These are phyloP conservation scores for Paracoccidioides brasiliensis DNA, from an alignment of 2,329 filamentous ascomycete species.

Conservation along the genomic window DNA sequence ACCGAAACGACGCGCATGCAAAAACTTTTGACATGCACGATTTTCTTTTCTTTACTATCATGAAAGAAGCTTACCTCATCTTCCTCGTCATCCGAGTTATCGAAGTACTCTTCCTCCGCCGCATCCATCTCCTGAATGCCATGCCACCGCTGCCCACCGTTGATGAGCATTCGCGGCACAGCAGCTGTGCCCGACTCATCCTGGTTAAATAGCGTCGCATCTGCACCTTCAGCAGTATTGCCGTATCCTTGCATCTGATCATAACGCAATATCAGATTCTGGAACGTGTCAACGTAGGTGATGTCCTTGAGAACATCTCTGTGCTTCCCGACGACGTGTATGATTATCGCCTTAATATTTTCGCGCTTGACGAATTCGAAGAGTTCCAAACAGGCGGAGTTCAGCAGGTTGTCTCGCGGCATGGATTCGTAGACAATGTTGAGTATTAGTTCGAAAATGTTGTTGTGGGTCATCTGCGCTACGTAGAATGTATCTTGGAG, in stretches of 20 bases:
- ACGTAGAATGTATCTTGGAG: conserved; percentile 87
- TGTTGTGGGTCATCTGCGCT: conserved; percentile 67
- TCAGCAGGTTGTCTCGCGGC: conserved; percentile 83
- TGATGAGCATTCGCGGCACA: conserved; percentile 38
- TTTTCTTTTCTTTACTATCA: neutral
- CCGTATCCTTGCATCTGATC: conserved; percentile 64
- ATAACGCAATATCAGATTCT: conserved; percentile 59
- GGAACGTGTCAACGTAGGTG: conserved; percentile 76
- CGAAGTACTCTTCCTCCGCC: conserved; percentile 88
- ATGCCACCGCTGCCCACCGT: conserved; percentile 46
- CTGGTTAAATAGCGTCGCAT: conserved; percentile 55
- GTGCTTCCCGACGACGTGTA: conserved; percentile 73
- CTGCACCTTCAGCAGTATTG: conserved; percentile 41
- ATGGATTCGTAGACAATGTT: conserved; percentile 74
- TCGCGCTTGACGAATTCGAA: conserved; percentile 84
- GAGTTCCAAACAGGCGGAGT: conserved; percentile 85
- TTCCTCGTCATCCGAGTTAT: conserved; percentile 75
- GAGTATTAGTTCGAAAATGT: conserved; percentile 70
- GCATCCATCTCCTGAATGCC: conserved; percentile 72
- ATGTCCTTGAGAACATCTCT: conserved; percentile 63
- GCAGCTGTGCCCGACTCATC: conserved; percentile 44
- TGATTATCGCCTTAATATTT: conserved; percentile 65
- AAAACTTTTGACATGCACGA: neutral
- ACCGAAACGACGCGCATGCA: neutral
- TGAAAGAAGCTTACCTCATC: conserved; percentile 37